These are phyloP conservation scores for Tetrahymena malaccensis DNA, from an alignment of 73 alveolate species.

Conservation along the genomic window DNA sequence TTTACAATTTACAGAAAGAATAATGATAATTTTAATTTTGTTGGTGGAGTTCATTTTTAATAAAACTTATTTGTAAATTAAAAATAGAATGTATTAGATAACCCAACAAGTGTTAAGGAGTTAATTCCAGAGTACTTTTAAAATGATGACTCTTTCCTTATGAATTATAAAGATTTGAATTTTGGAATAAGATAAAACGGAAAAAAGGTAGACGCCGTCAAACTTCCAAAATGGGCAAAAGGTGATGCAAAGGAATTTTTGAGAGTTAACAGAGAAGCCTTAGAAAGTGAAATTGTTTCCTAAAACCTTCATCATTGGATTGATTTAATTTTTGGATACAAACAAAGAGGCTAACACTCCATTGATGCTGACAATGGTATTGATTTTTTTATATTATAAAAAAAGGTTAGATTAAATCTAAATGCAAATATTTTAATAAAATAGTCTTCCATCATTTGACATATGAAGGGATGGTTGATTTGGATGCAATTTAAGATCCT, in stretches of 20 bases:
- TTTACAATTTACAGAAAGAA: background rate
- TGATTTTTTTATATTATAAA: background rate
- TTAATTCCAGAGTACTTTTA: conserved; percentile 92
- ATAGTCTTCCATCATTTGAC: conserved; percentile 92
- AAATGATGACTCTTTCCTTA: conserved; percentile 69
- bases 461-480: conserved; percentile 77
- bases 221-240: conserved; percentile 82
- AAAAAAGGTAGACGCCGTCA: conserved; percentile 86
- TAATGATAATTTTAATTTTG: background rate
- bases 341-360: conserved; percentile 79
- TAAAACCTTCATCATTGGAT: conserved; percentile 89
- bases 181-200: conserved; percentile 86
- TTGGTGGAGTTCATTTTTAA: background rate
- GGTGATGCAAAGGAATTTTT: conserved; percentile 41
- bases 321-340: conserved; percentile 93
- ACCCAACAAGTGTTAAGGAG: conserved; percentile 92
- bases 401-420: background rate
- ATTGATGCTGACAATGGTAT: conserved; percentile 66
- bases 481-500: conserved; percentile 72
- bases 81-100: conserved; percentile 43
- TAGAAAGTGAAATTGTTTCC: conserved; percentile 82
- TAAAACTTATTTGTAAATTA: background rate
- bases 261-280: conserved; percentile 57
- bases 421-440: background rate
- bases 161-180: conserved; percentile 65